These are phyloP conservation scores for Cryptomeria japonica DNA, from an alignment of 75 land plant species.

Conservation along the genomic window DNA sequence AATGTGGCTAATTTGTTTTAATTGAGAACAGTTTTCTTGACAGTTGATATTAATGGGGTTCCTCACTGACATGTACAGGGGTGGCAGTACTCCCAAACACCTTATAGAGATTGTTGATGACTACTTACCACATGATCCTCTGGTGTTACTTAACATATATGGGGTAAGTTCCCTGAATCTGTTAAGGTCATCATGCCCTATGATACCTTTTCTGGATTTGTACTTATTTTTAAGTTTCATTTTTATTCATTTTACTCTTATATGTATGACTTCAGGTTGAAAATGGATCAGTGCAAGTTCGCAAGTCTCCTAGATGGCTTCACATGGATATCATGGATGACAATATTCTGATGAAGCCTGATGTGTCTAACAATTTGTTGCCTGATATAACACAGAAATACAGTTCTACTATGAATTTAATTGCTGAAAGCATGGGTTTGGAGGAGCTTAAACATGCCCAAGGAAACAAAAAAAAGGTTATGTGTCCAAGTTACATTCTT, in stretches of 20 bases:
- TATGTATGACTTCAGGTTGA: constrained; percentile 26
- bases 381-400: constrained; percentile 1
- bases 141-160: constrained; percentile 29
- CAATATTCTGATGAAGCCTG: constrained; percentile 77
- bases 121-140: constrained; percentile 77
- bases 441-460: not conserved
- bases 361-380: not conserved
- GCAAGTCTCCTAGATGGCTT: constrained; percentile 68
- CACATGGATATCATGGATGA: constrained; percentile 98
- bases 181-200: not conserved
- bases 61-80: constrained; percentile 40
- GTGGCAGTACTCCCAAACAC: constrained; percentile 58
- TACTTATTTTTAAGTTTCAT: not conserved
- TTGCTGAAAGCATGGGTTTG: not conserved
- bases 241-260: not conserved
- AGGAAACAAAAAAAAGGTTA: constrained; percentile 9
- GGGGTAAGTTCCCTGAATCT: constrained; percentile 29
- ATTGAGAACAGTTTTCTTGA: not conserved
- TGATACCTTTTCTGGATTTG: not conserved
- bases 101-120: constrained; percentile 71
- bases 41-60: not conserved
- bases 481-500: constrained; percentile 72
- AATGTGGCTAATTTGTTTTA: not conserved
- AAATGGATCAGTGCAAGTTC: constrained; percentile 34
- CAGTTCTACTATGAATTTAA: not conserved